A percentile compares a stretch with the other conserved stretches of the same genome.
phyloP scores from a whole-genome alignment of 306 rosid genomes.

The Lathyrus oleraceus region DNA sequence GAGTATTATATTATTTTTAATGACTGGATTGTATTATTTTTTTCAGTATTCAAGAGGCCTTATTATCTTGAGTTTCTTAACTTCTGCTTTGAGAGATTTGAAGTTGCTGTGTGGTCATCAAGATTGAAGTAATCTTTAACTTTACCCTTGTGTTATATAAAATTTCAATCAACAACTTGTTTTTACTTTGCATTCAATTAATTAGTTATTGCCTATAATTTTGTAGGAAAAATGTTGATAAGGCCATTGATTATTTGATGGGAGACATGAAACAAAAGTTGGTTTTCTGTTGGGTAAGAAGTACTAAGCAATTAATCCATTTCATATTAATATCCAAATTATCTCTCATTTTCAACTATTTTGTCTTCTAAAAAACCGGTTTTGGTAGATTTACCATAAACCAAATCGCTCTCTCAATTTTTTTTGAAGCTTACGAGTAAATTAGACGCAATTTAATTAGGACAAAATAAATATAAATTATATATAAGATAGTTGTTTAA shows the following conservation, averaged over 20 bases:
- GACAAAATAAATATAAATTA: too few species aligned
- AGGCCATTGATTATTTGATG: conserved; percentile 54
- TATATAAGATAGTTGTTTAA: too few species aligned
- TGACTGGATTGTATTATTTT: conserved; percentile 23
- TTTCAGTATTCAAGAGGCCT: conserved; percentile 86
- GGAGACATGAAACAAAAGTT: conserved; percentile 64
- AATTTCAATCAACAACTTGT: not conserved
- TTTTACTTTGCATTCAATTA: not conserved
- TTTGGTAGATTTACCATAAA: too few species aligned
- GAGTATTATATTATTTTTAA: too few species aligned
- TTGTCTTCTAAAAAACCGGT: too few species aligned
- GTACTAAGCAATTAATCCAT: conserved; percentile 32
- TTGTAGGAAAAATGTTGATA: conserved; percentile 58
- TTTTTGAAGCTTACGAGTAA: too few species aligned
- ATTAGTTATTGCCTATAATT: conserved; percentile 7
- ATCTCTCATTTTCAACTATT: too few species aligned
- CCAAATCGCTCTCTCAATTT: too few species aligned
- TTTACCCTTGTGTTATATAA: conserved; percentile 24
- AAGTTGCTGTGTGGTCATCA: conserved; percentile 91
- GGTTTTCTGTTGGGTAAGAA: conserved; percentile 81
- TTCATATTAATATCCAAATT: not conserved
- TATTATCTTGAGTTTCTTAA: conserved; percentile 65
- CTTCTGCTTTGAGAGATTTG: conserved; percentile 87
- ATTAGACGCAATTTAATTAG: too few species aligned
- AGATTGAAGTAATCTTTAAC: conserved; percentile 61